Base-by-base conservation (phyloP, 768 basidiomycete genomes). In the Psilocybe tampanensis region DNA sequence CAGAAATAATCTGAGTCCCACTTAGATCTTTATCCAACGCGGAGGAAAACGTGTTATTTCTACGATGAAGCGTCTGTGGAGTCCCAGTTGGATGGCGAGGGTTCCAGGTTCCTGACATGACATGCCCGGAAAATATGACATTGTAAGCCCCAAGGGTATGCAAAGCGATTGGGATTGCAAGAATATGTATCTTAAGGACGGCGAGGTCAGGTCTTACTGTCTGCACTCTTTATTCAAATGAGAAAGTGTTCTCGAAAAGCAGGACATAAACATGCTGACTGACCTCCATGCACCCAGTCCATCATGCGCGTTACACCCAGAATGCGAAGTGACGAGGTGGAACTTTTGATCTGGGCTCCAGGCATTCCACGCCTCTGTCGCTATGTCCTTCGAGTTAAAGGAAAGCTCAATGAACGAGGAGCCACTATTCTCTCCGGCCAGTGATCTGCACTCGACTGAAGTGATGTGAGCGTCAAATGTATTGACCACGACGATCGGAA, bases 211-310 rank as follows among this genome's bases (percentile, higher is more conserved):
- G 21, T 24, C 42, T 36, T 7, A 52, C 6, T 22, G 2, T 3
- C 11, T 32, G 21, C 8, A 52, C 36, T 26, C 51, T 52, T 15
- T 29, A 29, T 29, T 5, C 4, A 29, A 29, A 29, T 29, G 29
- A 39, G 36, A 8, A 39, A 39, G 13, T 15, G 12, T 39, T 13
- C 15, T n/a, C 15, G 36, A 6, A 13, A 39, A 39, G 36, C 36
- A 5, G 29, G 9, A 39, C n/a, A n/a, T n/a, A n/a, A n/a, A n/a
- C n/a, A n/a, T n/a, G n/a, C n/a, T n/a, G 36, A 52, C 51, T 9
- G 13, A 52, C 51, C 51, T 52, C 51, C 51, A 52, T 13, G 51
- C 51, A 19, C 51, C 51, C 15, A 52, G n/a, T 22, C n/a, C 51
- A 19, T 43, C 23, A 3, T 52, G 12, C 11, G 19, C 26, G 51